Conservation (phyloP, 352 stramenopile genomes). For the Globisporangium paddicum region DNA sequence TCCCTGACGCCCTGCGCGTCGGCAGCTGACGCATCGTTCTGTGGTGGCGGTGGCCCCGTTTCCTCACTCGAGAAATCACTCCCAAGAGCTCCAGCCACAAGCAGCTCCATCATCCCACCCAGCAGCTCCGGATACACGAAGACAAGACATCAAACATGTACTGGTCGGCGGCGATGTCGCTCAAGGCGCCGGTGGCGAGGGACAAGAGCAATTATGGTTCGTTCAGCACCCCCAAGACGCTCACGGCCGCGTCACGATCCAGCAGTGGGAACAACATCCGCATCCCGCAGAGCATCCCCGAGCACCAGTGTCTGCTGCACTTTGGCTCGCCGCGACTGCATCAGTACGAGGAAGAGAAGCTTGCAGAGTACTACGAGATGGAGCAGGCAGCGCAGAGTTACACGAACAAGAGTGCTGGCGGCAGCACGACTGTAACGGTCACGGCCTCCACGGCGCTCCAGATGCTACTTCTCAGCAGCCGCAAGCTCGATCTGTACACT, state of each 20-base stretch:
- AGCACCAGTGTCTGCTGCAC: conserved; percentile 60
- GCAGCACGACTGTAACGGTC: conserved; percentile 21
- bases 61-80: not conserved
- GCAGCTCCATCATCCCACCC: not conserved
- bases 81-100: conserved; percentile 3
- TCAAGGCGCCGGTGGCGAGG: conserved; percentile 36
- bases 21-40: conserved; percentile 6
- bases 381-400: conserved; percentile 3
- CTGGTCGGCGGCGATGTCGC: conserved; percentile 65
- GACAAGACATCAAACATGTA: conserved; percentile 34
- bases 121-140: not conserved
- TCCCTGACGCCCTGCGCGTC: conserved; percentile 9
- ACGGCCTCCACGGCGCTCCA: conserved; percentile 14
- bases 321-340: conserved; percentile 42
- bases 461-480: conserved; percentile 12
- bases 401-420: not conserved
- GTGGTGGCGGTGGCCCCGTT: not conserved
- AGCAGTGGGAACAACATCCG: conserved; percentile 34
- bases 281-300: conserved; percentile 72
- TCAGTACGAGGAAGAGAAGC: conserved; percentile 16
- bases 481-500: conserved; percentile 14
- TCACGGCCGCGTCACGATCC: conserved; percentile 6
- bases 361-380: conserved; percentile 16
- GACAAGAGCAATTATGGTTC: conserved; percentile 54
- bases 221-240: conserved; percentile 18